Conservation (phyloP, 2,329 filamentous ascomycete genomes). For the Aspergillus terreus region DNA sequence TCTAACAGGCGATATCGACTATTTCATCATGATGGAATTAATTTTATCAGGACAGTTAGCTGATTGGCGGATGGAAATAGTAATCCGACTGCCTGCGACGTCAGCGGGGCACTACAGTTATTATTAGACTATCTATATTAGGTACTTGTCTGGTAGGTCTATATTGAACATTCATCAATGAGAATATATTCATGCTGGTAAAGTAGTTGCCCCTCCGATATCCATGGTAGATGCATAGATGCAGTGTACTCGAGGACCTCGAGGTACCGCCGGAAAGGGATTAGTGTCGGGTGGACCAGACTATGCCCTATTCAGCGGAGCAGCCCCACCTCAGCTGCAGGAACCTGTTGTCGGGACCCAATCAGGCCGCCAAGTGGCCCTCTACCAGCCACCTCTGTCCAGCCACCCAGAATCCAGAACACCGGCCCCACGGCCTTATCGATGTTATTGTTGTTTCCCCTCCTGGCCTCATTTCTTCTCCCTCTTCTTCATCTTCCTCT, state of each 20-base stretch:
- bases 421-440: not conserved
- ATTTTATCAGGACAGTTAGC: not conserved
- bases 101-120: not conserved
- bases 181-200: too few species aligned
- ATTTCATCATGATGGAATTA: not conserved
- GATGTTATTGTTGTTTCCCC: constrained; percentile 6
- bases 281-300: not conserved
- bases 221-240: too few species aligned
- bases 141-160: too few species aligned
- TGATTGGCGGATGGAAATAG: not conserved
- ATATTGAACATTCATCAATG: too few species aligned
- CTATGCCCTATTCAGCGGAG: not conserved
- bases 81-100: not conserved
- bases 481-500: constrained; percentile 3
- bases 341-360: not conserved
- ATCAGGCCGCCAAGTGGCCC: not conserved
- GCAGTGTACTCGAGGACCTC: not conserved
- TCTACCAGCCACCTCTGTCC: not conserved
- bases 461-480: constrained; percentile 12
- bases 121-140: too few species aligned
- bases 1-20: not conserved
- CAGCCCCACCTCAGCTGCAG: not conserved
- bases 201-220: too few species aligned
- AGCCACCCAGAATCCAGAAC: not conserved
- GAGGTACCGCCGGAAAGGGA: not conserved